A percentile compares a stretch with the other conserved stretches of the same genome.
phyloP scores from a whole-genome alignment of 169 alveolate species.

The Plasmodium relictum region DNA sequence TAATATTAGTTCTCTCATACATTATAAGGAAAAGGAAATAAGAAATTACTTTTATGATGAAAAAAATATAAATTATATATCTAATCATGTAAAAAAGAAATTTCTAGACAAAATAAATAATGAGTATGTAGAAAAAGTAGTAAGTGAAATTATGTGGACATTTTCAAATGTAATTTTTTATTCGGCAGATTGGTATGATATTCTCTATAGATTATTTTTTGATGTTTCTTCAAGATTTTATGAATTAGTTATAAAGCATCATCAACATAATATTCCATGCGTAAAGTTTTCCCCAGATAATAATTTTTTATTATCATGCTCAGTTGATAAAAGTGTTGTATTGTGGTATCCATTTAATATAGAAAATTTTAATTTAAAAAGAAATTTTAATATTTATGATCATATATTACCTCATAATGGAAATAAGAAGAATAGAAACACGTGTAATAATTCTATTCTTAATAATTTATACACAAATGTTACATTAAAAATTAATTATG shows the following conservation, averaged over 20 bases:
- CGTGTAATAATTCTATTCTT: neutral
- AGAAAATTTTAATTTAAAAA: slow-evolving; percentile 36
- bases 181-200: slow-evolving; percentile 76
- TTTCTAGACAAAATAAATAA: slow-evolving; percentile 15
- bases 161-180: slow-evolving; percentile 61
- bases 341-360: slow-evolving; percentile 59
- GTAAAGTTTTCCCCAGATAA: slow-evolving; percentile 75
- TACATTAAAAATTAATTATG: neutral
- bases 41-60: slow-evolving; percentile 47
- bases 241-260: slow-evolving; percentile 46
- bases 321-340: slow-evolving; percentile 60
- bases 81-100: neutral
- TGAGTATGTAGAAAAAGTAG: neutral
- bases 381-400: slow-evolving; percentile 46
- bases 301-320: slow-evolving; percentile 62
- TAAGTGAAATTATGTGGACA: slow-evolving; percentile 45
- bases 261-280: slow-evolving; percentile 63
- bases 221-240: slow-evolving; percentile 57
- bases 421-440: neutral
- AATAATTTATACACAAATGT: neutral
- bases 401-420: slow-evolving; percentile 30
- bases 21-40: slow-evolving; percentile 37
- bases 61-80: slow-evolving; percentile 17
- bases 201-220: slow-evolving; percentile 47
- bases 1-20: slow-evolving; percentile 59